A percentile compares a stretch with the other conserved stretches of the same genome.
These are phyloP conservation scores for Apiospora phragmitis DNA, from an alignment of 2,329 filamentous ascomycete species.

Conservation along the genomic window DNA sequence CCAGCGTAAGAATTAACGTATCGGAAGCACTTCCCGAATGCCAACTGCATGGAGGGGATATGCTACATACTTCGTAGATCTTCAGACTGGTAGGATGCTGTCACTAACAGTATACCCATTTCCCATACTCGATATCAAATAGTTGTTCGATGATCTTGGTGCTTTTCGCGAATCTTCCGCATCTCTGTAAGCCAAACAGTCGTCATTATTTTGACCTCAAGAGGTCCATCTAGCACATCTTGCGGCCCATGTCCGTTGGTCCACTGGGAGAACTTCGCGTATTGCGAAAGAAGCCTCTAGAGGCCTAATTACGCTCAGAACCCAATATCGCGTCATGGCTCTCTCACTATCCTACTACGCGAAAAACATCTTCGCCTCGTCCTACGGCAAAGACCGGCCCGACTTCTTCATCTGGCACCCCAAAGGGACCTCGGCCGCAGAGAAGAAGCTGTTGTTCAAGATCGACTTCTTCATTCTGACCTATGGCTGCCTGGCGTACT, in stretches of 20 bases:
- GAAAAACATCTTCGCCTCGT: constrained; percentile 29
- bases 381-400: constrained; percentile 25
- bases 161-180: too few species aligned
- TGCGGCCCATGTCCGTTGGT: too few species aligned
- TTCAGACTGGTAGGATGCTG: neutral
- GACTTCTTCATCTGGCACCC: constrained; percentile 31
- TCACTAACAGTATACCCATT: too few species aligned
- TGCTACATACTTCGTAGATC: neutral
- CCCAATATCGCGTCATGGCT: neutral
- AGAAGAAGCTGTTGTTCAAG: constrained; percentile 32
- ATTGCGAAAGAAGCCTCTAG: neutral
- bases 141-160: too few species aligned
- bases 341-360: constrained; percentile 20
- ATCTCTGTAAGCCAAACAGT: too few species aligned
- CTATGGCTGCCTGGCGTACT: constrained; percentile 28
- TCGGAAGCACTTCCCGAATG: neutral
- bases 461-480: constrained; percentile 32
- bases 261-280: too few species aligned
- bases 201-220: too few species aligned
- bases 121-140: neutral
- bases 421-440: constrained; percentile 19
- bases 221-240: too few species aligned
- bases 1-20: neutral
- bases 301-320: neutral
- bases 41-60: neutral